Conservation (phyloP, 345 rosid genomes). For the Hibiscus tridactylites region DNA sequence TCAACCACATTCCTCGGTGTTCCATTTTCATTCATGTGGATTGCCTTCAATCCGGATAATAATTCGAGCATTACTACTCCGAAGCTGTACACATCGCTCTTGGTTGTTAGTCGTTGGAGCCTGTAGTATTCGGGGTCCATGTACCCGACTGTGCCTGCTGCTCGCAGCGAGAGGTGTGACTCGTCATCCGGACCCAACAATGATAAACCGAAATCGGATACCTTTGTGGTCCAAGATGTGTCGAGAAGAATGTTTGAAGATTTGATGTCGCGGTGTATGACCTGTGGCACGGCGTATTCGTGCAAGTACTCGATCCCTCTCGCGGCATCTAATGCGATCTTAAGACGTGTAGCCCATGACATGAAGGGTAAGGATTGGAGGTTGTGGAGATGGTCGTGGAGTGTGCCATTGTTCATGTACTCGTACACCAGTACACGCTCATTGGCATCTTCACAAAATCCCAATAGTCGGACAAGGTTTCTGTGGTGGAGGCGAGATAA, state of each 20-base stretch:
- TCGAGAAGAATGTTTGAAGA: conserved; percentile 66
- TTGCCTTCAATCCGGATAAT: conserved; percentile 54
- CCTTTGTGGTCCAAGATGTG: conserved; percentile 48
- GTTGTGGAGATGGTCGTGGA: conserved; percentile 64
- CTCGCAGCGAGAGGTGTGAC: conserved; percentile 51
- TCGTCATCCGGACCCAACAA: conserved; percentile 53
- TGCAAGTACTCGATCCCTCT: conserved; percentile 74
- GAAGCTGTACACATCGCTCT: conserved; percentile 76
- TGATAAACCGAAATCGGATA: conserved; percentile 77
- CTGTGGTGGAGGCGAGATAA: conserved; percentile 69
- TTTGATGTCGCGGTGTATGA: conserved; percentile 87
- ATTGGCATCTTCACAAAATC: conserved; percentile 56
- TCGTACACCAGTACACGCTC: conserved; percentile 62
- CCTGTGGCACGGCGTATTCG: conserved; percentile 42
- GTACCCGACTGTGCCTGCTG: conserved; percentile 76
- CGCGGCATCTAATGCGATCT: conserved; percentile 63
- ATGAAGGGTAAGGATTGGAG: conserved; percentile 29
- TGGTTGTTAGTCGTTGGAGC: conserved; percentile 49
- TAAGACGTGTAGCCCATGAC: conserved; percentile 58
- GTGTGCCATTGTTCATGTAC: conserved; percentile 58
- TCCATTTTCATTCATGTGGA: conserved; percentile 46
- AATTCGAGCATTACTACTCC: conserved; percentile 62
- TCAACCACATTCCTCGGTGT: conserved; percentile 58
- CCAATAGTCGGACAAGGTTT: conserved; percentile 55
- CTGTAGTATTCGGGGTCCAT: conserved; percentile 79